A percentile compares a stretch with the other conserved stretches of the same genome.
phyloP scores from a whole-genome alignment of 257 asterid genomes.

The Schizonepeta tenuifolia region DNA sequence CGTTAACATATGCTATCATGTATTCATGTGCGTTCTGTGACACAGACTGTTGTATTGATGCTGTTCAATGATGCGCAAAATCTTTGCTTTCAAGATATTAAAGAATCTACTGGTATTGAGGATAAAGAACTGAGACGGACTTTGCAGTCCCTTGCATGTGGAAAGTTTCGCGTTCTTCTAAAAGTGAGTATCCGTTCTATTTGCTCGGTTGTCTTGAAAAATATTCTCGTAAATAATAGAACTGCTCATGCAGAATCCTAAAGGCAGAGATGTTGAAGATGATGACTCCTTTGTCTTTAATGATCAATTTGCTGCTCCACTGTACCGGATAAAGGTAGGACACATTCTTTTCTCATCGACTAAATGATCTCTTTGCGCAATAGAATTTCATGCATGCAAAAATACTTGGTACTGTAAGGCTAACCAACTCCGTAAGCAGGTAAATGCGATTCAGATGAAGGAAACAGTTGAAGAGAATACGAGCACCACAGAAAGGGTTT shows the following conservation, averaged over 20 bases:
- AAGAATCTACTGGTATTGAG: constrained; percentile 88
- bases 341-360: background rate
- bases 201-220: background rate
- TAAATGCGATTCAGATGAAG: constrained; percentile 95
- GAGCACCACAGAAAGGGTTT: constrained; percentile 92
- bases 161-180: constrained; percentile 91
- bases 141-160: constrained; percentile 97
- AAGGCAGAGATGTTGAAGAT: constrained; percentile 69
- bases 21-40: constrained; percentile 27
- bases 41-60: constrained; percentile 92
- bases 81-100: constrained; percentile 88
- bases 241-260: constrained; percentile 49
- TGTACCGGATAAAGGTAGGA: constrained; percentile 80
- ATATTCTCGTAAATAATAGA: constrained; percentile 2
- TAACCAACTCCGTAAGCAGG: constrained; percentile 47
- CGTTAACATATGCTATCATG: constrained; percentile 15
- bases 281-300: constrained; percentile 73
- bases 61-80: constrained; percentile 85
- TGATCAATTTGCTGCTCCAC: constrained; percentile 81
- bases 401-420: background rate
- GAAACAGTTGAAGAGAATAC: constrained; percentile 97
- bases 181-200: constrained; percentile 56
- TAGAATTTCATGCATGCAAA: background rate
- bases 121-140: constrained; percentile 93
- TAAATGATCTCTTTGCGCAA: background rate